Conservation (phyloP, 805 yeast species). For the Yamadazyma sp. region DNA sequence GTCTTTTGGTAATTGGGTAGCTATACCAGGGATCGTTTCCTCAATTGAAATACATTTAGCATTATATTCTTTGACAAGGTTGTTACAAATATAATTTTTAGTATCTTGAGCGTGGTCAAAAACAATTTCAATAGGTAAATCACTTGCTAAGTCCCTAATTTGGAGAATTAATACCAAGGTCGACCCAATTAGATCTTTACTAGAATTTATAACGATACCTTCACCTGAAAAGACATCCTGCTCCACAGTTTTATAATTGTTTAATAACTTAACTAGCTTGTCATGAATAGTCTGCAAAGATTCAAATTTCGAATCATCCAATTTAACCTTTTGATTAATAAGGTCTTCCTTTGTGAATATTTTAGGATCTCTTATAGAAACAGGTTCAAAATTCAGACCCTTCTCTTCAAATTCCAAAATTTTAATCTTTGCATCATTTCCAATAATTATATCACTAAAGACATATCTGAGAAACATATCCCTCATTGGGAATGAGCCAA, state of each 20-base stretch:
- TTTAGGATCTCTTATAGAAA: background rate
- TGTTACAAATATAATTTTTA: slow-evolving; percentile 33
- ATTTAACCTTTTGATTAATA: background rate
- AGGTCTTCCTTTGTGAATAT: background rate
- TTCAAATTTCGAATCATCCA: background rate
- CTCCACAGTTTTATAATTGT: slow-evolving; percentile 23
- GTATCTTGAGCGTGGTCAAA: slow-evolving; percentile 22
- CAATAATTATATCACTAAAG: background rate
- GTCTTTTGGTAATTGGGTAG: slow-evolving; percentile 8
- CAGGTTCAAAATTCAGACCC: background rate
- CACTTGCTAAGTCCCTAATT: slow-evolving; percentile 28
- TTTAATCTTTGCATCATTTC: background rate
- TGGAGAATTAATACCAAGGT: slow-evolving; percentile 29
- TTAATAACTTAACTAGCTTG: slow-evolving; percentile 22
- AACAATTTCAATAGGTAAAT: slow-evolving; percentile 33
- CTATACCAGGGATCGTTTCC: slow-evolving; percentile 22
- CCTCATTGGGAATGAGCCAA: background rate
- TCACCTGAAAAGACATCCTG: slow-evolving; percentile 24
- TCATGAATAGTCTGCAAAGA: slow-evolving; percentile 18
- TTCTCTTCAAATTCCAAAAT: background rate
- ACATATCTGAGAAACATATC: background rate
- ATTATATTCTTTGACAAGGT: slow-evolving; percentile 55
- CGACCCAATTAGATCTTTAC: slow-evolving; percentile 20
- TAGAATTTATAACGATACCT: slow-evolving; percentile 32
- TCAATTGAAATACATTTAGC: slow-evolving; percentile 58